phyloP scores from a whole-genome alignment of 2,329 filamentous ascomycete species.

The Cytospora mali region DNA sequence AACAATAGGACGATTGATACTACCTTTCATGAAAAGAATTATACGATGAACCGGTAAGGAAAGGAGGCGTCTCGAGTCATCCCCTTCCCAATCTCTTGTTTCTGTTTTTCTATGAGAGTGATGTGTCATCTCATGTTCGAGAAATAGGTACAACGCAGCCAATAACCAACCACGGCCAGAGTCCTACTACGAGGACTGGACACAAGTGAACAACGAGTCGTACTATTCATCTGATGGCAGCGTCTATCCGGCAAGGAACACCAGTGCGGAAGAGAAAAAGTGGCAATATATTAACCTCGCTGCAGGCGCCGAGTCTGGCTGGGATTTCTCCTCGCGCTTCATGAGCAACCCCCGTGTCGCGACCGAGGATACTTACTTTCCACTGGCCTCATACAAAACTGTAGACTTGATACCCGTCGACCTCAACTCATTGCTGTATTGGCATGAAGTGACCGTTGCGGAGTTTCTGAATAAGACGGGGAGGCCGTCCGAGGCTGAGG shows the following conservation, averaged over 20 bases:
- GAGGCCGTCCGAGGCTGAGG: slow-evolving; percentile 37
- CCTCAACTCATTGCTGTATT: slow-evolving; percentile 69
- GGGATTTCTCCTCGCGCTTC: slow-evolving; percentile 66
- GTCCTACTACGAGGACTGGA: slow-evolving; percentile 67
- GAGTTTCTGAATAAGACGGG: slow-evolving; percentile 56
- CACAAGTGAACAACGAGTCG: slow-evolving; percentile 65
- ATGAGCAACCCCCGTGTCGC: slow-evolving; percentile 60
- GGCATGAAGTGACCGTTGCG: slow-evolving; percentile 63
- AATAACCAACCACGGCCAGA: slow-evolving; percentile 70
- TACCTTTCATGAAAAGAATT: slow-evolving; percentile 47
- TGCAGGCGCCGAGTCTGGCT: slow-evolving; percentile 66
- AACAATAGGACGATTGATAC: slow-evolving; percentile 62
- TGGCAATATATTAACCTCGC: slow-evolving; percentile 64
- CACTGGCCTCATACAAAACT: slow-evolving; percentile 64
- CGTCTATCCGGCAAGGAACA: slow-evolving; percentile 60
- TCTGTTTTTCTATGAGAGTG: no score
- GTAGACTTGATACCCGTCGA: slow-evolving; percentile 63
- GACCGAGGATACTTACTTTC: slow-evolving; percentile 63
- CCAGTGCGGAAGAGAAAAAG: slow-evolving; percentile 47
- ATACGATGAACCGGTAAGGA: slow-evolving; percentile 58
- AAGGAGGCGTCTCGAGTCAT: neutral
- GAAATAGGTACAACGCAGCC: slow-evolving; percentile 55
- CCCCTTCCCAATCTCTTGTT: no score
- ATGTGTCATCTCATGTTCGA: neutral
- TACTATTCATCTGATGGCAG: slow-evolving; percentile 62